Base-by-base conservation (phyloP, 805 yeast genomes). In the Kodamaea restingae region DNA sequence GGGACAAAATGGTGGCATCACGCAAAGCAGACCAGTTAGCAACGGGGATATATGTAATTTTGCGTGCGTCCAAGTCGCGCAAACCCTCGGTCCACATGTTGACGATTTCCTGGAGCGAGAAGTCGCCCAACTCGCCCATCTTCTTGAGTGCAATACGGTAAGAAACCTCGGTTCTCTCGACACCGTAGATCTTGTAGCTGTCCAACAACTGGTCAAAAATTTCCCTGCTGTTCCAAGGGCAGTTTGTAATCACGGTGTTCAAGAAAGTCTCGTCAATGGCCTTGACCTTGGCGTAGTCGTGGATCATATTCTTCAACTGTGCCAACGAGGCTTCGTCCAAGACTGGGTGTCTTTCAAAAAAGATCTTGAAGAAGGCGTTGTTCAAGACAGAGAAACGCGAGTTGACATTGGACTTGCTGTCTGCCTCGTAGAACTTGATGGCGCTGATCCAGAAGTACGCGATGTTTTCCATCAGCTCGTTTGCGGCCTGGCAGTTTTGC, bases 11-110 rank as follows among this genome's bases (percentile, higher is more conserved):
- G 4, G 93, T 84, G 15, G 91, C 86, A 57, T 81, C 88, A 64
- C 90, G 77, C 42, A 85, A 60, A 2, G 91, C 84, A 28, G 86
- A 82, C 91, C 91, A 84, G 61, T 84, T 91, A 8, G 93, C 91
- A 56, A 78, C 80, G 5, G 91, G 88, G 49, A 84, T 80, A 54
- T 80, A 82, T 28, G 60, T 63, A 60, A 75, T 76, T 8, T 68
- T 71, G 33, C 60, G 61, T 24, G 72, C 75, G 43, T 81, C 79
- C 46, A 76, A 71, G 28, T 49, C 46, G 8, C 46, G 35, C 29
- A 80, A 60, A 33, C 75, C 60, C 35, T 74, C 71, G 43, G 69
- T 65, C 88, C 87, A 81, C 45, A 70, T 69, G 22, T 58, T 52
- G 45, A 78, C 58, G 44, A 87, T 81, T 41, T 77, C 82, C 7